Evolutionary conservation across 1,139 yeast genomes (phyloP), one percentile per base, ranked within the genome.

Genomic region (Taphrina pruni): DNA sequence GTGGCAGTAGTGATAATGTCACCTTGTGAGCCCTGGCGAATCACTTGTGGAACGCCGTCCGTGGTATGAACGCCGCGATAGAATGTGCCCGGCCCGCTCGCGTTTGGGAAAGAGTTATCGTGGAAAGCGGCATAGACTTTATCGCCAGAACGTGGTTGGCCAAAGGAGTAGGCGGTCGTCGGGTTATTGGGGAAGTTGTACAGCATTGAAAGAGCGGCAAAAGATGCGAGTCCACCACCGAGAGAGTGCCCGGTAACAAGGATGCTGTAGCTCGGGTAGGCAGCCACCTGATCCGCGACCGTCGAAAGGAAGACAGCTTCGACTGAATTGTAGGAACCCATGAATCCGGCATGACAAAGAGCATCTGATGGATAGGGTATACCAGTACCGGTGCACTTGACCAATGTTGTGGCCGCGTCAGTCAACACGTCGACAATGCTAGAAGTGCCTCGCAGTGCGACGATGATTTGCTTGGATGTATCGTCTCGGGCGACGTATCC

Each of bases 171-270:
- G 8, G 55, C 55, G 36, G 38, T 32, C 9, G 38, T 50, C 35
- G 55, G 36, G 9, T 26, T 50, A 1, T 21, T 9, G 11, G 55
- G 55, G 3, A 50, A 50, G 55, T 50, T 50, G 55, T 50, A 50
- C 32, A 9, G 35, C 55, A 50, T 50, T 2, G 55, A 50, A 2
- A 50, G 55, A 35, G 55, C 32, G 14, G 55, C 55, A n/a, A 50
- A 50, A n/a, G 55, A 50, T 17, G 91, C 88, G 69, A 88, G 77
- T 0, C 91, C 90, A 1, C 88, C 94, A 0, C 94, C 95, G 39
- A 88, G 76, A 0, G 94, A 88, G 77, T 88, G 94, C 0, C 94
- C 94, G 1, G 85, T 79, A 1, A 88, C 81, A 3, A 84, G 81
- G 17, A 88, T 72, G 54, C 80, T 76, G 75, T 86, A 87, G 36